These are phyloP conservation scores for Tylopilus sp. DNA, from an alignment of 768 basidiomycete genomes.

Conservation along the genomic window DNA sequence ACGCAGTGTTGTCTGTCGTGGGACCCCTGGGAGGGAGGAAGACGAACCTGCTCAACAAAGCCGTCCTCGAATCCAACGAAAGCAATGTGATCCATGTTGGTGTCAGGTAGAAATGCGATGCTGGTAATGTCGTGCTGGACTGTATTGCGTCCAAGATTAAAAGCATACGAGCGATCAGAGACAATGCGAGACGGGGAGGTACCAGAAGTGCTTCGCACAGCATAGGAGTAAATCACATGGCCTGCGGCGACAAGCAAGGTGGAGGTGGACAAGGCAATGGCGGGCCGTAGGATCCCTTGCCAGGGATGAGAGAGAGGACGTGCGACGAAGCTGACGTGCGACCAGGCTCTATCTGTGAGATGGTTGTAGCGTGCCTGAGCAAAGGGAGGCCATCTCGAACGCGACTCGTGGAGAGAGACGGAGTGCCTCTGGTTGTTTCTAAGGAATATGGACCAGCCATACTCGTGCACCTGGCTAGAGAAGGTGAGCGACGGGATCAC, in stretches of 20 bases:
- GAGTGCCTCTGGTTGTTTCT: constrained; percentile 53
- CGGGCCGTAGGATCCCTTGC: constrained; percentile 53
- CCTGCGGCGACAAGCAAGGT: constrained; percentile 64
- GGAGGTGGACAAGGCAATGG: constrained; percentile 51
- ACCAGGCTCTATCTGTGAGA: constrained; percentile 56
- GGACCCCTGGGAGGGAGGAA: constrained; percentile 17
- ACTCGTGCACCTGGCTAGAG: constrained; percentile 48
- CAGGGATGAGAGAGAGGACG: constrained; percentile 62
- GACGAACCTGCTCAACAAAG: constrained; percentile 46
- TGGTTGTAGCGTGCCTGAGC: constrained; percentile 47
- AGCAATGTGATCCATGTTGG: constrained; percentile 41
- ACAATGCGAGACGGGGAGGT: constrained; percentile 41
- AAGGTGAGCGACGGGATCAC: neutral
- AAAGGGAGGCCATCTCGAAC: constrained; percentile 43
- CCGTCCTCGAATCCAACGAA: constrained; percentile 60
- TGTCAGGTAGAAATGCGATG: constrained; percentile 46
- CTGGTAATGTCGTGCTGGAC: constrained; percentile 51
- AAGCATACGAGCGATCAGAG: constrained; percentile 44
- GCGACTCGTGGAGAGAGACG: constrained; percentile 44
- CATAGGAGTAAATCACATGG: constrained; percentile 53
- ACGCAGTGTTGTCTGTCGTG: constrained; percentile 13
- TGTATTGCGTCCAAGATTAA: constrained; percentile 32
- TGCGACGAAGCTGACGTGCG: constrained; percentile 48
- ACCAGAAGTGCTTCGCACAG: constrained; percentile 35
- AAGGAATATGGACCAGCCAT: constrained; percentile 57